These are phyloP conservation scores for Starmerella bacillaris DNA, from an alignment of 805 yeast species.

Conservation along the genomic window DNA sequence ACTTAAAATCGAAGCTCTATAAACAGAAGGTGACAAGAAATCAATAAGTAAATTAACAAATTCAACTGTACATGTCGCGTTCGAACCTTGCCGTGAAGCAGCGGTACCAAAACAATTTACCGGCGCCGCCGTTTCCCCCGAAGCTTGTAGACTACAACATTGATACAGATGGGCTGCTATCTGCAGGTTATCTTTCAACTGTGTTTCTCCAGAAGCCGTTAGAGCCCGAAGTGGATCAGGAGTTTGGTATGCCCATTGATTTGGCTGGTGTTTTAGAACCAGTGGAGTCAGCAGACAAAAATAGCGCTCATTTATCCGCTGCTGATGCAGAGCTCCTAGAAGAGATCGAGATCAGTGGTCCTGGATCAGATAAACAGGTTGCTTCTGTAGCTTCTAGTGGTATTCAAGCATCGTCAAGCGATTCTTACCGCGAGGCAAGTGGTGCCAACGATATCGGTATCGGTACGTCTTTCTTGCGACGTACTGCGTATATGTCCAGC, in stretches of 20 bases:
- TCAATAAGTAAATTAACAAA: too few relatives aligned
- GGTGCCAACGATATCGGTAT: slow-evolving; percentile 12
- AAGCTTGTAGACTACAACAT: slow-evolving; percentile 44
- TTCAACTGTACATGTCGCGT: too few relatives aligned
- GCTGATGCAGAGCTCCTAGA: slow-evolving; percentile 56
- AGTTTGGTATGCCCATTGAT: slow-evolving; percentile 63
- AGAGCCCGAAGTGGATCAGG: slow-evolving; percentile 39
- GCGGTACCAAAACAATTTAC: slow-evolving; percentile 69
- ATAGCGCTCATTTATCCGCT: slow-evolving; percentile 65
- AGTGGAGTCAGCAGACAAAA: slow-evolving; percentile 25
- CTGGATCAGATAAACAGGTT: neutral
- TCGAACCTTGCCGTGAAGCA: slow-evolving; percentile 52
- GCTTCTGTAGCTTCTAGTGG: neutral
- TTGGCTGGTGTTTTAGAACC: slow-evolving; percentile 27
- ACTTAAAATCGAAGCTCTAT: too few relatives aligned
- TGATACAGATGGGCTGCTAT: slow-evolving; percentile 30
- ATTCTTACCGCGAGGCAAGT: slow-evolving; percentile 1
- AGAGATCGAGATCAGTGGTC: slow-evolving; percentile 45
- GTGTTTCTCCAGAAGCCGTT: slow-evolving; percentile 12
- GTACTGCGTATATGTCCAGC: slow-evolving; percentile 82
- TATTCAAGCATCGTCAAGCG: neutral
- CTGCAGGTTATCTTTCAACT: slow-evolving; percentile 45
- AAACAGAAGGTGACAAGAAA: too few relatives aligned
- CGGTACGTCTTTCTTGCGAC: slow-evolving; percentile 19
- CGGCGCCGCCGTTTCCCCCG: slow-evolving; percentile 88